phyloP scores from a whole-genome alignment of 306 rosid genomes.

The Lablab purpureus region DNA sequence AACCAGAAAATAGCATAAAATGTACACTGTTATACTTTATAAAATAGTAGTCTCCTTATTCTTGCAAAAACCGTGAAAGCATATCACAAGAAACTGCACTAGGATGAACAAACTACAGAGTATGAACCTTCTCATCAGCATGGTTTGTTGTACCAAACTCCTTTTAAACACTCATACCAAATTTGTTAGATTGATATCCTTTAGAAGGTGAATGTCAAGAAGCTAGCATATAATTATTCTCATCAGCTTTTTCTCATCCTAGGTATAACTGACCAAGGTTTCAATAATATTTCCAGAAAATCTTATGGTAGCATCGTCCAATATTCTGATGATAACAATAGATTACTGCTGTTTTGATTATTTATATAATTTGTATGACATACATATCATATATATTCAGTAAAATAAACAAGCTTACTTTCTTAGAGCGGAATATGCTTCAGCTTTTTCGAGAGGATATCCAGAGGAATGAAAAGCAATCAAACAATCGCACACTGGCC shows the following conservation, averaged over 20 bases:
- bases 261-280: constrained; percentile 21
- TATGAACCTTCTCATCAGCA: no score
- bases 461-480: constrained; percentile 94
- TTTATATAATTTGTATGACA: neutral
- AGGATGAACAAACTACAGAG: no score
- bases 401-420: constrained; percentile 71
- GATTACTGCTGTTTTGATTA: constrained; percentile 20
- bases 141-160: constrained; percentile 25
- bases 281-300: constrained; percentile 26
- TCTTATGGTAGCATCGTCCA: constrained; percentile 37
- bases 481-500: constrained; percentile 96
- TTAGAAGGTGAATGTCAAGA: constrained; percentile 32
- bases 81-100: no score
- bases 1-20: constrained; percentile 24
- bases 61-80: neutral
- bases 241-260: constrained; percentile 29
- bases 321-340: constrained; percentile 31
- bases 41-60: constrained; percentile 12
- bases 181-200: neutral
- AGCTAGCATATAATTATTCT: constrained; percentile 27
- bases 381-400: constrained; percentile 33
- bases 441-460: constrained; percentile 93
- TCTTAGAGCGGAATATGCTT: constrained; percentile 85
- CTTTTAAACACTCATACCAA: constrained; percentile 3
- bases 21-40: constrained; percentile 1